Evolutionary conservation across 352 stramenopile species (phyloP), one percentile per base, ranked within the genome.

Genomic region (Phytophthora litchii): DNA sequence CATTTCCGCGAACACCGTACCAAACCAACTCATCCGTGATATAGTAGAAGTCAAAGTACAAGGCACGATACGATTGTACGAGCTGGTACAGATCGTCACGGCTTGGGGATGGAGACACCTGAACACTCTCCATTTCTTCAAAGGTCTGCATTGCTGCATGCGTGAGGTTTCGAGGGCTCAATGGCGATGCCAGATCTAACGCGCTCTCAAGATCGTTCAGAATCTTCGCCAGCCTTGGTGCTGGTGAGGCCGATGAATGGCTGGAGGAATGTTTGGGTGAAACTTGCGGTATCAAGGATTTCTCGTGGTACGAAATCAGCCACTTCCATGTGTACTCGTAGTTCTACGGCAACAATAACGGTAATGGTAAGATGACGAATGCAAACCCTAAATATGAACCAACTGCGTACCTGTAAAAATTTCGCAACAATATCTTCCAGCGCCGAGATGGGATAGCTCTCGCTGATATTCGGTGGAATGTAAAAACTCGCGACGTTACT

Each of bases 11-110:
- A 44, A 95, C 85, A 13, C 84, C 86, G 53, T 94, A 92, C 86
- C 84, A 95, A 35, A 94, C 82, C 29, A 95, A 65, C 55, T 95
- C 86, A 66, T 95, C 86, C 11, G 84, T 95, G 68, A 95, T 94
- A 78, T 95, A 95, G 73, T 92, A 95, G 43, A 95, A 95, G 56
- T 95, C 86, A 44, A 95, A 95, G 65, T 94, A 95, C 35, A 95
- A 55, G 43, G 83, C 82, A 3, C 84, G 86, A 65, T 92, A 95
- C 20, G 78, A 87, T 25, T 90, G 83, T 52, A 92, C 66, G 17
- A 92, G 43, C 36, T 87, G 79, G 23, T 81, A 82, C 11, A 91
- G 34, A 3, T 72, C 64, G 42, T 89, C 79, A 23, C 76, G 73
- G 17, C 64, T 65, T 1, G 56, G 42, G 17, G 47, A 34, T 3